Percentiles rank a stretch among this genome's conserved stretches.
Conservation (phyloP, 2,329 filamentous ascomycete genomes). For the Aspergillus ruber region DNA sequence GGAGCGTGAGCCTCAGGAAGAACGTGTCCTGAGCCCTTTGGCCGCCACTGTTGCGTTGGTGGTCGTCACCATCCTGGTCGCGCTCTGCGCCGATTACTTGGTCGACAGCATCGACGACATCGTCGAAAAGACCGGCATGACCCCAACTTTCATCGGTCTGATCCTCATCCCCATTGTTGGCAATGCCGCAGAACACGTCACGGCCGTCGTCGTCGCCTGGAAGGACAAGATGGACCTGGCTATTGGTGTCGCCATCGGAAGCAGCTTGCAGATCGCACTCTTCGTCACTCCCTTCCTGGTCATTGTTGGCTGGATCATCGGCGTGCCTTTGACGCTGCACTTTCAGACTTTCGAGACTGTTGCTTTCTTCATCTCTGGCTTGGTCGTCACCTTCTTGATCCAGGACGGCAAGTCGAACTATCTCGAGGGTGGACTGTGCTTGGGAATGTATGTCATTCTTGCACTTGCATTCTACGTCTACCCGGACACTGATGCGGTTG, state of each 20-base stretch:
- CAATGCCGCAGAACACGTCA: slow-evolving; percentile 76
- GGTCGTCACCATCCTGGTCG: slow-evolving; percentile 51
- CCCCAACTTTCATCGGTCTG: slow-evolving; percentile 69
- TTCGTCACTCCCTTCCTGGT: slow-evolving; percentile 73
- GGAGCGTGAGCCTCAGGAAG: slow-evolving; percentile 28
- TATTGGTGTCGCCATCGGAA: slow-evolving; percentile 73
- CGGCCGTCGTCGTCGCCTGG: slow-evolving; percentile 69
- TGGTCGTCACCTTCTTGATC: slow-evolving; percentile 82
- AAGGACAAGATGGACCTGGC: slow-evolving; percentile 84
- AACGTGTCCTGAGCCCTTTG: slow-evolving; percentile 54
- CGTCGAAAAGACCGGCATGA: slow-evolving; percentile 55
- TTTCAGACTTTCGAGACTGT: slow-evolving; percentile 59
- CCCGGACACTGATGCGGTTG: slow-evolving; percentile 12
- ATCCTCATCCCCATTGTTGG: slow-evolving; percentile 79
- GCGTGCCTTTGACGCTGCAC: slow-evolving; percentile 60
- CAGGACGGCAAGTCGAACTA: slow-evolving; percentile 78
- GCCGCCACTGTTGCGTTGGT: slow-evolving; percentile 51
- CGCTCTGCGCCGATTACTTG: slow-evolving; percentile 64
- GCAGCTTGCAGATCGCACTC: slow-evolving; percentile 69
- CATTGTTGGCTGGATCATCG: slow-evolving; percentile 72
- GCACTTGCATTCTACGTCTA: slow-evolving; percentile 49
- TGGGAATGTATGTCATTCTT: slow-evolving; percentile 75
- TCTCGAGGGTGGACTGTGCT: slow-evolving; percentile 68
- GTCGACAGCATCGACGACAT: slow-evolving; percentile 67
- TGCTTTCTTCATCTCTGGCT: slow-evolving; percentile 72